These are phyloP conservation scores for Cutaneotrichosporon cavernicola DNA, from an alignment of 1,284 basidiomycete genomes.

Conservation along the genomic window DNA sequence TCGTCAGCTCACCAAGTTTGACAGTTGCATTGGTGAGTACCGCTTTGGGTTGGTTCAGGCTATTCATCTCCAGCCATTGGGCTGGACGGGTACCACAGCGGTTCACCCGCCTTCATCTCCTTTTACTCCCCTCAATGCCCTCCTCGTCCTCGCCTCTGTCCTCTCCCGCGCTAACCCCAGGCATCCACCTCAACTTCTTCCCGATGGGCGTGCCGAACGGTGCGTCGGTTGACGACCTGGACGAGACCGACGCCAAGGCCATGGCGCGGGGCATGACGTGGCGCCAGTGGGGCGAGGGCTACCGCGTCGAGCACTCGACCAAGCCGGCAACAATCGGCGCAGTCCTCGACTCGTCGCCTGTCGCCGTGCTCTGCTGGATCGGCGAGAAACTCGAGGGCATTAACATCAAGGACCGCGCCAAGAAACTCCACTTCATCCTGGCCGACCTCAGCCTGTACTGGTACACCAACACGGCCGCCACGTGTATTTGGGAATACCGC, in stretches of 20 bases:
- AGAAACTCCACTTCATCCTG: constrained; percentile 39
- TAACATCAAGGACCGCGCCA: constrained; percentile 7
- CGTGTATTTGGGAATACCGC: constrained; percentile 54
- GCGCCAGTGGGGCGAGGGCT: constrained; percentile 22
- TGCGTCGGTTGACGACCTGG: constrained; percentile 17
- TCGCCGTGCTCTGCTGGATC: constrained; percentile 54
- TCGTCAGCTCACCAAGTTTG: constrained; percentile 28
- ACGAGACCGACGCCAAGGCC: constrained; percentile 18
- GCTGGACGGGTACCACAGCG: too few species aligned
- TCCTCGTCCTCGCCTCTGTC: too few species aligned
- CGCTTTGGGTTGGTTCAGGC: too few species aligned
- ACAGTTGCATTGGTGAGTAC: constrained; percentile 39
- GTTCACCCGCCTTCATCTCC: too few species aligned
- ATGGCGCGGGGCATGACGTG: constrained; percentile 18
- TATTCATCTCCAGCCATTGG: too few species aligned
- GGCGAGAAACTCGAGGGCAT: constrained; percentile 49
- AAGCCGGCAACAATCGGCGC: constrained; percentile 52
- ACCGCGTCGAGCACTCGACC: constrained; percentile 42
- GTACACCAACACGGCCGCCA: constrained; percentile 51
- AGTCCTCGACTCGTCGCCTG: constrained; percentile 47
- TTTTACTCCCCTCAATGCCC: too few species aligned
- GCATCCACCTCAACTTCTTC: constrained; percentile 39
- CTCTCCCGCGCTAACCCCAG: constrained; percentile 16
- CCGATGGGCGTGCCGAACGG: constrained; percentile 19
- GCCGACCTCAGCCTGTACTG: constrained; percentile 53